These are phyloP conservation scores for Cyclotella atomus DNA, from an alignment of 108 stramenopile species.

Conservation along the genomic window DNA sequence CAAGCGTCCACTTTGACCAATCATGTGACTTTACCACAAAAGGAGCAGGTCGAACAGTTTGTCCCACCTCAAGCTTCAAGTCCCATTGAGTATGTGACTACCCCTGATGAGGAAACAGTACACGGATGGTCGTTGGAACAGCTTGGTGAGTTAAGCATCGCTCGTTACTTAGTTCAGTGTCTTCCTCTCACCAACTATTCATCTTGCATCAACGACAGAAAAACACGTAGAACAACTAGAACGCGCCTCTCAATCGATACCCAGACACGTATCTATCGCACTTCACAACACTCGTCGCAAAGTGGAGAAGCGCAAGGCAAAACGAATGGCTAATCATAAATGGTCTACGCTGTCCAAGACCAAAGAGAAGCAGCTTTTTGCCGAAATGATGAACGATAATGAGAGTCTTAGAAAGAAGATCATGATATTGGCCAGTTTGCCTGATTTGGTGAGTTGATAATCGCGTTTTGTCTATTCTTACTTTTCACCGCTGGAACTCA, in stretches of 20 bases:
- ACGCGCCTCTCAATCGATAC: not conserved
- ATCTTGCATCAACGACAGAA: no score
- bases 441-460: not conserved
- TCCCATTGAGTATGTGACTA: not conserved
- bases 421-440: not conserved
- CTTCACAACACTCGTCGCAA: not conserved
- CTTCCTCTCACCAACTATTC: no score
- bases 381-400: not conserved
- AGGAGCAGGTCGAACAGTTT: not conserved
- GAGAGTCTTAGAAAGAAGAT: not conserved
- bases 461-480: not conserved
- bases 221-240: not conserved
- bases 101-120: not conserved
- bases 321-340: not conserved
- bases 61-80: not conserved
- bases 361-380: not conserved
- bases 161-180: not conserved
- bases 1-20: not conserved
- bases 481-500: not conserved
- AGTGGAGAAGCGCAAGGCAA: constrained; percentile 5
- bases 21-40: not conserved
- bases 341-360: not conserved
- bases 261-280: not conserved
- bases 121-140: not conserved
- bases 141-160: not conserved